Percentiles rank a stretch among this genome's conserved stretches.
These are phyloP conservation scores for Eutrema salsugineum DNA, from an alignment of 441 rosid genomes.

Conservation along the genomic window DNA sequence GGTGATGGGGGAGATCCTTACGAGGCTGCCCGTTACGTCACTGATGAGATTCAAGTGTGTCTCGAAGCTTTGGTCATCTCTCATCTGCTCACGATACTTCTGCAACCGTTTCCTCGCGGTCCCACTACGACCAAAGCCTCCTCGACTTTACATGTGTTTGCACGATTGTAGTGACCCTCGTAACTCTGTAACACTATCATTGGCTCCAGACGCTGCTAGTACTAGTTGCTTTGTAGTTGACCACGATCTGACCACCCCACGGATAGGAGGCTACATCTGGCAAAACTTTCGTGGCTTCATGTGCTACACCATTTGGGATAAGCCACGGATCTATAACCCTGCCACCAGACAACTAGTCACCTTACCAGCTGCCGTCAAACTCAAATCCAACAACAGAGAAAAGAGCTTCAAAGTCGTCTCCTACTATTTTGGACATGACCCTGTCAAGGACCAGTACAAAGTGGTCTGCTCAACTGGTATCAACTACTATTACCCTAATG, in stretches of 20 bases:
- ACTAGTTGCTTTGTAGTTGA: neutral
- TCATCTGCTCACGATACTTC: neutral
- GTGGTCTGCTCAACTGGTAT: neutral
- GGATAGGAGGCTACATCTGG: neutral
- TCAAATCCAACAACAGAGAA: no score
- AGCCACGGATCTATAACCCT: neutral
- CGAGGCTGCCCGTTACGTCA: neutral
- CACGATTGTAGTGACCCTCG: neutral
- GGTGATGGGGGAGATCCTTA: neutral
- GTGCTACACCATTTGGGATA: neutral
- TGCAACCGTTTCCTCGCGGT: neutral
- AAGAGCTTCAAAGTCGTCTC: no score
- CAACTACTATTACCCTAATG: no score
- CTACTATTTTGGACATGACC: no score
- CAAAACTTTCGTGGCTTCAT: neutral
- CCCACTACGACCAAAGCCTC: neutral
- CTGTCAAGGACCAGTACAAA: no score
- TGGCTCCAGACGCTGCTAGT: neutral
- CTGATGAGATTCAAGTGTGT: neutral
- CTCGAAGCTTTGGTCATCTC: neutral
- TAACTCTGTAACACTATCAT: neutral
- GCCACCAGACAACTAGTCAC: neutral
- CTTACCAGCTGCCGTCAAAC: neutral
- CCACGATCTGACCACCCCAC: neutral
- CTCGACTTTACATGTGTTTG: neutral